Evolutionary conservation across 352 stramenopile genomes (phyloP), one percentile per base, ranked within the genome.

Genomic region (Vaucheria bursata): DNA sequence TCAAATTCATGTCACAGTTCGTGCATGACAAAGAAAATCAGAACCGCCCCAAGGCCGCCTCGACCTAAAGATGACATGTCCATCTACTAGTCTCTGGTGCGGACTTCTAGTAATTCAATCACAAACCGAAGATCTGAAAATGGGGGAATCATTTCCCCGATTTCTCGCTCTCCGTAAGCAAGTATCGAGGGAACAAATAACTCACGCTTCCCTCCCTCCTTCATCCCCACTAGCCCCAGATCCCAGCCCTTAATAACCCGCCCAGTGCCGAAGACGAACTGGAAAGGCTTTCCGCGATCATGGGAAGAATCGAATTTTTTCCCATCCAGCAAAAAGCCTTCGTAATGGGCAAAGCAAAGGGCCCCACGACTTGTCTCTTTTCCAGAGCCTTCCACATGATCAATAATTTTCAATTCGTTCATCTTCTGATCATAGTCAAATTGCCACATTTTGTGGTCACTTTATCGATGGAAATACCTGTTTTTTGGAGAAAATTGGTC

Each of bases 271-370:
- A 87, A 74, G 29, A 70, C 78, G 40, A 87, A 87, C 8, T 86
- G 70, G 35, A 87, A 87, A n/a, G 84, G 78, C 52, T 85, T 49
- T 40, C 72, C 80, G 31, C 85, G 80, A 79, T 97, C 91, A 74
- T 90, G 88, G 68, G 91, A 96, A 80, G 88, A 93, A 86, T 97
- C 92, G 79, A 97, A 97, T 85, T 95, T 95, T 18, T 86, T 89
- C 71, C 92, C 92, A 76, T 96, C 91, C 70, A 94, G 85, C 69
- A 96, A 79, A 71, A 90, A 95, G 31, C 91, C 92, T 4, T 90
- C 95, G 88, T 97, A 97, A 81, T 96, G 91, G 29, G 91, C 91
- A 92, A 5, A 8, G 6, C 33, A 6, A 6, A 70, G 40, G 29
- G n/a, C n/a, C 8, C 59, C 59, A 50, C 18, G 5, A 12, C 8